Base-by-base conservation (phyloP, 192 early-diverging fungal genomes). In the Gigaspora rosea region DNA sequence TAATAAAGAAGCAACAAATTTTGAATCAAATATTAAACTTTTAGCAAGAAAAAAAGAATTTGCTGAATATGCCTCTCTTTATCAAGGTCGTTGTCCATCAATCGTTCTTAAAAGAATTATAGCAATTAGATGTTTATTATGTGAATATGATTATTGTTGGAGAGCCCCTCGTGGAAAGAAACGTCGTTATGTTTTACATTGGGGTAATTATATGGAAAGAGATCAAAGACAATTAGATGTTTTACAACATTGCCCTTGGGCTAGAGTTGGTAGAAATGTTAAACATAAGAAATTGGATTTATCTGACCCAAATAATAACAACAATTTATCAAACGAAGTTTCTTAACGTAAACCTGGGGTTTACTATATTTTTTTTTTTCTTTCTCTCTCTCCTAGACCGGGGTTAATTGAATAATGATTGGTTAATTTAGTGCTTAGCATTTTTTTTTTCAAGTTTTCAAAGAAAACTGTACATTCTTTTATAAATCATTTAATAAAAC, bases 81-180 rank as follows among this genome's bases (percentile, higher is more conserved):
- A 76, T 56, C 63, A 32, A 5, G 75, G 75, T n/a, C 8, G 35
- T 15, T 67, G 63, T 47, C 75, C 75, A 33, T 15, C 75, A 0
- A 35, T 57, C 13, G 75, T 76, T 18, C 20, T 76, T 15, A 76
- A 76, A 66, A 62, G 75, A 41, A 66, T 76, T 10, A 18, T 76
- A 15, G 75, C 75, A 0, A 62, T 62, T 52, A 54, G 75, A 50
- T 50, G 75, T 56, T 56, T 76, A 13, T 56, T 76, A 9, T 76
- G 75, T 46, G 75, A 76, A 76, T 57, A 67, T 41, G 75, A 76
- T 56, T 13, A 32, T 46, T 76, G 63, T 46, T 76, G 75, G 75
- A 54, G 18, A 36, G 64, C 33, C 1, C 58, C 72, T 48, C 20
- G 41, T 22, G 67, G 67, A 20, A 74, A 74, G 48, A 76, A 66